Evolutionary conservation across 495 filamentous ascomycete genomes (phyloP).

Genomic region (Daldinia caldariorum): DNA sequence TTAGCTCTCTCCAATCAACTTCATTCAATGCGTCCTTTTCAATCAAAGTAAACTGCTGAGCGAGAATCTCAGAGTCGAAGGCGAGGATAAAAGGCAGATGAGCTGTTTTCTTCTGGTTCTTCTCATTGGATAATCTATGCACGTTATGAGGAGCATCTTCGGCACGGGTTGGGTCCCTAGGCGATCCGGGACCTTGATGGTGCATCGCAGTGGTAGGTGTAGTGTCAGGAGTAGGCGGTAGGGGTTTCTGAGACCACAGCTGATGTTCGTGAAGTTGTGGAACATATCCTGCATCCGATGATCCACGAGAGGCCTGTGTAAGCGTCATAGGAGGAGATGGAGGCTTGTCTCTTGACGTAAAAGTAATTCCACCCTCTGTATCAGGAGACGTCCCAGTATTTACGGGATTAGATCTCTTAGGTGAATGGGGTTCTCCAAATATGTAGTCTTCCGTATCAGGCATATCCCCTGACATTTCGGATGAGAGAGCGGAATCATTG

Average conservation of each 20-base stretch:
- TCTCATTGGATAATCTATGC: conserved; percentile 46
- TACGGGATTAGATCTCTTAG: conserved; percentile 40
- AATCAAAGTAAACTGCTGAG: conserved; percentile 93
- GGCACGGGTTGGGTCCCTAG: conserved; percentile 51
- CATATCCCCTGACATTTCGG: conserved; percentile 78
- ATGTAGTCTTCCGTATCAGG: conserved; percentile 61
- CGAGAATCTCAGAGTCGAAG: conserved; percentile 87
- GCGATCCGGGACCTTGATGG: conserved; percentile 43
- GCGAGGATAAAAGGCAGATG: conserved; percentile 94
- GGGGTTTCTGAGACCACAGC: conserved; percentile 56
- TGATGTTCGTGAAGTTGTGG: conserved; percentile 54
- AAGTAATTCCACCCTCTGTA: conserved; percentile 16
- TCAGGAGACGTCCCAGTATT: conserved; percentile 49
- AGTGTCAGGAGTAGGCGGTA: conserved; percentile 64
- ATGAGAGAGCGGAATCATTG: conserved; percentile 78
- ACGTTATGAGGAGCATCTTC: conserved; percentile 53
- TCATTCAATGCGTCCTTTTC: conserved; percentile 97
- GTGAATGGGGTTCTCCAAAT: conserved; percentile 43
- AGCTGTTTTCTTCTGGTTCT: conserved; percentile 48
- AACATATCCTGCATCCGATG: conserved; percentile 48
- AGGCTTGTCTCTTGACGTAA: conserved; percentile 58
- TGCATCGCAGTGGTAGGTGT: conserved; percentile 57
- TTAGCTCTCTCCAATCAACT: conserved; percentile 96
- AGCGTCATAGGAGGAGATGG: conserved; percentile 83
- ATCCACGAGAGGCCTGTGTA: conserved; percentile 66